Conservation (phyloP, 2,329 filamentous ascomycete species). For the Clonostachys chloroleuca region DNA sequence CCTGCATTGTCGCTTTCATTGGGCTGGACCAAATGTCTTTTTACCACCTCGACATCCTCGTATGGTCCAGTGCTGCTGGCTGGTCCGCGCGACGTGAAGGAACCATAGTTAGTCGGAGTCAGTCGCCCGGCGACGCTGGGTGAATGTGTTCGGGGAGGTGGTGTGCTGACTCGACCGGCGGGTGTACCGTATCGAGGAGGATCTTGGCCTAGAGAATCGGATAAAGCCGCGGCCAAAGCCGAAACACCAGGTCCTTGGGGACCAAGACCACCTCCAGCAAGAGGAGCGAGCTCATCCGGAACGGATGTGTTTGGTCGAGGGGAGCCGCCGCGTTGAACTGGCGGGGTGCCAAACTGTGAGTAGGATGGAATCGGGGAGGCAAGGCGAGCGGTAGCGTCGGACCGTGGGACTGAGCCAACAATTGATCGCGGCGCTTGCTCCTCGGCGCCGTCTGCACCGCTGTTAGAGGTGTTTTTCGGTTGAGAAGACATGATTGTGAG, state of each 20-base stretch:
- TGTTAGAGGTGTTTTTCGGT: slow-evolving; percentile 27
- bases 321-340: slow-evolving; percentile 23
- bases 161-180: slow-evolving; percentile 54
- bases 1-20: slow-evolving; percentile 36
- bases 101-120: slow-evolving; percentile 76
- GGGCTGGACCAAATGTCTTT: slow-evolving; percentile 78
- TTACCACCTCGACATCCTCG: slow-evolving; percentile 89
- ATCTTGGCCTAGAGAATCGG: slow-evolving; percentile 65
- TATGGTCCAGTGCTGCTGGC: slow-evolving; percentile 47
- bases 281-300: slow-evolving; percentile 48
- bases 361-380: slow-evolving; percentile 49
- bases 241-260: slow-evolving; percentile 77
- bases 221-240: slow-evolving; percentile 82
- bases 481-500: slow-evolving; percentile 25
- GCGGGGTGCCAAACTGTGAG: slow-evolving; percentile 24
- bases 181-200: slow-evolving; percentile 68
- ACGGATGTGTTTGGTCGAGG: slow-evolving; percentile 16
- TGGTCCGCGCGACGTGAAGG: slow-evolving; percentile 66
- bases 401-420: slow-evolving; percentile 50
- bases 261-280: slow-evolving; percentile 61
- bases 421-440: slow-evolving; percentile 6
- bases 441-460: slow-evolving; percentile 18
- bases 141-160: slow-evolving; percentile 34
- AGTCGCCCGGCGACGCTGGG: slow-evolving; percentile 31
- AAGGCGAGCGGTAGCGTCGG: slow-evolving; percentile 56